phyloP scores from a whole-genome alignment of 768 basidiomycete genomes.

The Xerocomellus amylosporus region DNA sequence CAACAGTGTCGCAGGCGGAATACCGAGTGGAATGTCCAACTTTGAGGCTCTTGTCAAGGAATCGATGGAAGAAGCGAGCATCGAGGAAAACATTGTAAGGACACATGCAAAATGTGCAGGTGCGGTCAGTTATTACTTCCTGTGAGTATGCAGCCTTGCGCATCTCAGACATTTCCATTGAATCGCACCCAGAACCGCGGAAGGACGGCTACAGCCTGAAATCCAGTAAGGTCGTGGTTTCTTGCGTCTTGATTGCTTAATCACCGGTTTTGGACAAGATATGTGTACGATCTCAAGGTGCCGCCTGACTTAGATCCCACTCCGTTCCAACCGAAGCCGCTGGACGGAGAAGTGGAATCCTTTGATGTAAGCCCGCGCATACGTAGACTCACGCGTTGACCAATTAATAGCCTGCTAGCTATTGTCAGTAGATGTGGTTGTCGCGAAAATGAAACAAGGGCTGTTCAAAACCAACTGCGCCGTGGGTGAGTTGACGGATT shows the following conservation, averaged over 20 bases:
- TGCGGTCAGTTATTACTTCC: slow-evolving; percentile 77
- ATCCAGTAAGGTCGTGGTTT: slow-evolving; percentile 54
- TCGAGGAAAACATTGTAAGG: slow-evolving; percentile 62
- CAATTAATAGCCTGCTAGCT: slow-evolving; percentile 44
- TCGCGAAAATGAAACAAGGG: slow-evolving; percentile 60
- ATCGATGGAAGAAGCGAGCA: slow-evolving; percentile 89
- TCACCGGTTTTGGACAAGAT: slow-evolving; percentile 44
- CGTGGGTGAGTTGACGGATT: slow-evolving; percentile 48
- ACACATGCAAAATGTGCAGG: slow-evolving; percentile 61
- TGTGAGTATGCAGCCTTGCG: slow-evolving; percentile 37
- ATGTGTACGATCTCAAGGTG: slow-evolving; percentile 78
- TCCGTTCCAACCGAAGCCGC: slow-evolving; percentile 63
- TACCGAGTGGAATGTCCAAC: slow-evolving; percentile 70
- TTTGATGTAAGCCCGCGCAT: slow-evolving; percentile 63
- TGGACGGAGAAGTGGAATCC: slow-evolving; percentile 91
- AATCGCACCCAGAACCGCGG: slow-evolving; percentile 18
- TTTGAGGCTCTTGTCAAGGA: slow-evolving; percentile 85
- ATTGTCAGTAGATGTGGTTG: slow-evolving; percentile 58
- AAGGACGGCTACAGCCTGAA: slow-evolving; percentile 79
- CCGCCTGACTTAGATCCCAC: slow-evolving; percentile 48
- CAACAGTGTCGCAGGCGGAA: slow-evolving; percentile 91
- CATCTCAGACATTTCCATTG: neutral
- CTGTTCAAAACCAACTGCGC: slow-evolving; percentile 95
- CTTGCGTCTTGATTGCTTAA: neutral
- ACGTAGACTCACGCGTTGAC: neutral